Base-by-base conservation (phyloP, 192 early-diverging fungal genomes). In the Gryganskiella cystojenkinii region DNA sequence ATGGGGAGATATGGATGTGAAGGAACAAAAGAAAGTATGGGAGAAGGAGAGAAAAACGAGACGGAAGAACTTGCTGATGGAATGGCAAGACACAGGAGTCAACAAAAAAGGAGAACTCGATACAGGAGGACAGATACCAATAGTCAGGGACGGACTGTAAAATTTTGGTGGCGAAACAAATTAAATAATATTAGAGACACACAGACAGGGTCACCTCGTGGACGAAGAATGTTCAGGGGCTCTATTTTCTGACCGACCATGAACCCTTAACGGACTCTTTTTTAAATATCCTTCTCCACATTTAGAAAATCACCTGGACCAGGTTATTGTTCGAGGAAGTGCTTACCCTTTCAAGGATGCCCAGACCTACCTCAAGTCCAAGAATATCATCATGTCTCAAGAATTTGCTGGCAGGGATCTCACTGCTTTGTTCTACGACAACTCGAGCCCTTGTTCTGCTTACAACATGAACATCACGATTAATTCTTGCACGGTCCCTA, bases 391-490 rank as follows among this genome's bases (percentile, higher is more conserved):
- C 46, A 44, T 76, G 65, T 42, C 65, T 10, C n/a, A 15, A 14
- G 73, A 76, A 43, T 76, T 49, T 30, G 53, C 45, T 10, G 64
- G 24, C 17, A 35, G 34, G 7, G 73, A 76, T n/a, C 61, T 76
- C 53, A 49, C 73, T 0, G 14, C 58, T 2, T 45, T 76, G 8
- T 76, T 76, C 47, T 68, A 51, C 46, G 73, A 76, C 31, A 52
- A 5, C 60, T 61, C 60, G 1, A 46, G 22, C 3, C 73, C 73
- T 19, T 76, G 73, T 17, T 20, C 31, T 20, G 17, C 13, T 9
- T 76, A 27, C 45, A 42, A 1, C 19, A 37, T 75, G 35, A 75
- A 67, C 33, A 5, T 63, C 44, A 63, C 59, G 25, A 50, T 9
- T 7, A 25, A 8, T 1, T 65, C 51, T n/a, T 76, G 73, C 28